Evolutionary conservation across 495 filamentous ascomycete genomes (phyloP).

Genomic region (Aspergillus carlsbadensis): DNA sequence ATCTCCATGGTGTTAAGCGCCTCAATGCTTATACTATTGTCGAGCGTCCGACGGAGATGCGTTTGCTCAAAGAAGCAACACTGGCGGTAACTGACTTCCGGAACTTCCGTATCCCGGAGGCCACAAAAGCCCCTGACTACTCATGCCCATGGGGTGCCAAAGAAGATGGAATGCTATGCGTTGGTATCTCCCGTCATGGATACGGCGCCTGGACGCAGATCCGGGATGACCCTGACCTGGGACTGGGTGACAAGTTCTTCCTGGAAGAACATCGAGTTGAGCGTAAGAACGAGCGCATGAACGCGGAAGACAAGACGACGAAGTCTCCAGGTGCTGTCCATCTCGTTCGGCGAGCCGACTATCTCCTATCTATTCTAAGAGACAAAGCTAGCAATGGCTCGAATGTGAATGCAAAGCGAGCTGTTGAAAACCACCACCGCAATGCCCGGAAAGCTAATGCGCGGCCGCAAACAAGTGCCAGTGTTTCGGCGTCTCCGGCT

Average conservation of each 20-base stretch:
- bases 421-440: constrained; percentile 85
- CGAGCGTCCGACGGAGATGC: constrained; percentile 84
- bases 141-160: constrained; percentile 84
- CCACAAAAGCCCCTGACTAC: constrained; percentile 83
- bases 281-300: constrained; percentile 86
- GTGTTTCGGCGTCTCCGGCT: constrained; percentile 55
- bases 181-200: constrained; percentile 88
- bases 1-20: constrained; percentile 86
- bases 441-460: constrained; percentile 68
- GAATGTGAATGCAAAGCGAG: constrained; percentile 66
- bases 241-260: constrained; percentile 89
- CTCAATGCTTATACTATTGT: constrained; percentile 93
- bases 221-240: constrained; percentile 85
- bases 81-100: constrained; percentile 59
- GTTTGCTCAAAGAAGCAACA: constrained; percentile 73
- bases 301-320: constrained; percentile 68
- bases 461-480: constrained; percentile 38
- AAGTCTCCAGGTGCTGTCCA: constrained; percentile 96
- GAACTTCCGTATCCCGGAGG: constrained; percentile 86
- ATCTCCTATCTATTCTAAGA: constrained; percentile 85
- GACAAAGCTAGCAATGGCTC: constrained; percentile 69
- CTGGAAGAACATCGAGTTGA: constrained; percentile 97
- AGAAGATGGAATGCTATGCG: constrained; percentile 95
- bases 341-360: constrained; percentile 90
- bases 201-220: constrained; percentile 94